phyloP scores from a whole-genome alignment of 1,284 basidiomycete species.

The Rhodotorula sp. region DNA sequence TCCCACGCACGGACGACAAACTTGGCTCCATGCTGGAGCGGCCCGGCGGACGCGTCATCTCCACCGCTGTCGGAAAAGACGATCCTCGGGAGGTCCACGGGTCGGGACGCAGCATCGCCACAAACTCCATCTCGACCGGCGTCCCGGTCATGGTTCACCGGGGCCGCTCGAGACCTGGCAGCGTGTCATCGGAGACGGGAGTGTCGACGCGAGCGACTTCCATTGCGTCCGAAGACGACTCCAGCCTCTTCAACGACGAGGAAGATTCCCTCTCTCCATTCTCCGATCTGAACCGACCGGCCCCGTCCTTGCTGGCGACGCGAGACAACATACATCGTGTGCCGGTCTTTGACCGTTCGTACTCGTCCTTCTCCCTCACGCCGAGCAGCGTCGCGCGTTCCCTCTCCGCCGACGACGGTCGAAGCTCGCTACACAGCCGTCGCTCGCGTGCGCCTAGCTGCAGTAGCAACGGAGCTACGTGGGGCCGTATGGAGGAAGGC shows the following conservation, averaged over 20 bases:
- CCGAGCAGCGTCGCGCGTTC: conserved; percentile 12
- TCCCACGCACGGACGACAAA: too few species aligned
- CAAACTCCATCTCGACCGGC: conserved; percentile 34
- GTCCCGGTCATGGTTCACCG: background rate
- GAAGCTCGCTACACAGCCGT: conserved; percentile 4
- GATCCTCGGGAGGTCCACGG: background rate
- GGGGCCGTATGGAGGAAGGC: conserved; percentile 22
- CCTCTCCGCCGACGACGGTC: conserved; percentile 2
- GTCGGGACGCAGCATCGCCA: conserved; percentile 26
- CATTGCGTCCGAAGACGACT: background rate
- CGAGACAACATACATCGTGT: conserved; percentile 26
- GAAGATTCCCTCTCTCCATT: conserved; percentile 30
- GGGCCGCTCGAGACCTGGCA: background rate
- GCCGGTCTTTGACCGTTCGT: background rate
- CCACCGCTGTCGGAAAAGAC: background rate
- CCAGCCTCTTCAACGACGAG: background rate
- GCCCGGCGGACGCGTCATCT: background rate
- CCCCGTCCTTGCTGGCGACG: conserved; percentile 3
- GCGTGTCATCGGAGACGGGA: conserved; percentile 1
- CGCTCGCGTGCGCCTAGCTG: conserved; percentile 13
- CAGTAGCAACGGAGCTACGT: conserved; percentile 33
- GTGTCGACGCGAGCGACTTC: conserved; percentile 7
- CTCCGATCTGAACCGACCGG: conserved; percentile 26
- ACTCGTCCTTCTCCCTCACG: conserved; percentile 10
- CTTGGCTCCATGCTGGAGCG: background rate